Evolutionary conservation across 257 asterid species (phyloP), one percentile per base, ranked within the genome.

Genomic region (Mentha longifolia): DNA sequence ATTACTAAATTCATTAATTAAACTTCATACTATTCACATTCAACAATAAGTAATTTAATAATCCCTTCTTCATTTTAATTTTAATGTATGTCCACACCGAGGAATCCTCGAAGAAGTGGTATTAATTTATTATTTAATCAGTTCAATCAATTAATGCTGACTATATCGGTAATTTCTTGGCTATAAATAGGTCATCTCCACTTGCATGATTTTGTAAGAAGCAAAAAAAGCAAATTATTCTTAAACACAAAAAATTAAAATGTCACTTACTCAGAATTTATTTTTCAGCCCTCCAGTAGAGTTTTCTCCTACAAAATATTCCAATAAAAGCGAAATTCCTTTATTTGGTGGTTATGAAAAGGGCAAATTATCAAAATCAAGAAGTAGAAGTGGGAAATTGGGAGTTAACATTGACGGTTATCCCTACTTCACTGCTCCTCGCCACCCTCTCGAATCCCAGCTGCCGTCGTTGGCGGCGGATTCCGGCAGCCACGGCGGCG

Each of bases 391-490:
- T 46, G 50, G 69, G 28, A 69, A 62, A 54, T 6, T 77, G 65
- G 49, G 57, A 2, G 74, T 67, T 12, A 31, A 9, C 20, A 0
- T 0, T 2, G 14, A 72, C 20, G 78, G 78, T 6, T 61, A 67
- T 22, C 20, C 79, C 16, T 73, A 68, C 61, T 74, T 28, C 69
- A 62, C 65, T 3, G 12, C 78, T 11, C 79, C 71, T n/a, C 62
- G 46, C 70, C 81, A 80, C 70, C 84, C 81, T 30, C 81, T 79
- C 0, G 74, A 79, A 56, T 1, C 49, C 0, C 71, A 79, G 41
- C 68, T 63, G 51, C 74, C 63, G 0, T 12, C 70, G 9, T 9
- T 4, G 31, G 22, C 6, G 54, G 57, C 3, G 41, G 75, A 54
- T 19, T 39, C 14, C 4, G 76, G 8, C 3, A 22, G 30, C 56